Evolutionary conservation across 2,329 filamentous ascomycete species (phyloP).

Genomic region (Septoria petroselini): DNA sequence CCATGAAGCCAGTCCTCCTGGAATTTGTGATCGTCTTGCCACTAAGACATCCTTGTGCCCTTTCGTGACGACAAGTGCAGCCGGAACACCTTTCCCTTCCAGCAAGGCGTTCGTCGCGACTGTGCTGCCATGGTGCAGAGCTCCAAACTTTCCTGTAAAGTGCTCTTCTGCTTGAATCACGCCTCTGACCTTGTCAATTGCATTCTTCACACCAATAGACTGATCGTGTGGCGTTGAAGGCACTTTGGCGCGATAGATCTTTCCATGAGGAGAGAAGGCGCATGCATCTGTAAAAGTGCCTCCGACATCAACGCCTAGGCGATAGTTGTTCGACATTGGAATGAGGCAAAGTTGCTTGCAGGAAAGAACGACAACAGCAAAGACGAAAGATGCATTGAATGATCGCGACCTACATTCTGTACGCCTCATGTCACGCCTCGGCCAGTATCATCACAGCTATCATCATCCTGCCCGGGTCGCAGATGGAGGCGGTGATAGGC

Average conservation of each 20-base stretch:
- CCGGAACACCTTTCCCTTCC: slow-evolving; percentile 31
- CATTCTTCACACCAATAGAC: slow-evolving; percentile 30
- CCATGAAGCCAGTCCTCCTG: slow-evolving; percentile 30
- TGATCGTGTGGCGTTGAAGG: slow-evolving; percentile 31
- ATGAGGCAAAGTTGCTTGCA: slow-evolving; percentile 11
- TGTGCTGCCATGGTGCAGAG: slow-evolving; percentile 30
- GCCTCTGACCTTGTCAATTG: slow-evolving; percentile 30
- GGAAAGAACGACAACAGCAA: neutral
- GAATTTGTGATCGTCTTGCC: slow-evolving; percentile 29
- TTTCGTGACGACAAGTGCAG: slow-evolving; percentile 30
- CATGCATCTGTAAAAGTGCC: slow-evolving; percentile 32
- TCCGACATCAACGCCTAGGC: slow-evolving; percentile 30
- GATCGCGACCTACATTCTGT: too few species aligned
- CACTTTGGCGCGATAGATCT: slow-evolving; percentile 30
- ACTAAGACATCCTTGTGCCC: slow-evolving; percentile 33
- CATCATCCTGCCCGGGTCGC: neutral
- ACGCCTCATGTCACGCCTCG: neutral
- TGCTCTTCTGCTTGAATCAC: slow-evolving; percentile 28
- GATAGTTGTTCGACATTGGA: slow-evolving; percentile 23
- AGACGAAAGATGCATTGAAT: too few species aligned
- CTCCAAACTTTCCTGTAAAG: slow-evolving; percentile 30
- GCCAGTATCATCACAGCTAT: neutral
- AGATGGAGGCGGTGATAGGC: neutral
- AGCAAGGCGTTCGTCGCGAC: slow-evolving; percentile 31
- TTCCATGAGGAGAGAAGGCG: slow-evolving; percentile 29